Evolutionary conservation across 805 yeast genomes (phyloP).

Genomic region (Saccharomyces kudriavzevii): DNA sequence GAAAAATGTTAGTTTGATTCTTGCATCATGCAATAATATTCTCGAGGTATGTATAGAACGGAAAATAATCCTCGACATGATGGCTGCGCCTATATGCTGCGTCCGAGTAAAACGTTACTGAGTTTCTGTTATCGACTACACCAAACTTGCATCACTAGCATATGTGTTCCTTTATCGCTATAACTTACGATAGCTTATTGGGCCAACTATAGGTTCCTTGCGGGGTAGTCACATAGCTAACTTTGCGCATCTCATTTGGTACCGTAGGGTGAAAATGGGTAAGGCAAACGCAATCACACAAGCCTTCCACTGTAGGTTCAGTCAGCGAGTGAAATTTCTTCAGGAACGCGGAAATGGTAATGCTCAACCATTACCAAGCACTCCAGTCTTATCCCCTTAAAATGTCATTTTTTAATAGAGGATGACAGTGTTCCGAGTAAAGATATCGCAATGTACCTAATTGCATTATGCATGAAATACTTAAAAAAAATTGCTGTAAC

Average conservation of each 20-base stretch:
- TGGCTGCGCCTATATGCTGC: too few species aligned
- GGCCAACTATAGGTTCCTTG: neutral
- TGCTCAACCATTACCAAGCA: neutral
- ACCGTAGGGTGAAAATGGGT: neutral
- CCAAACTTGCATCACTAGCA: neutral
- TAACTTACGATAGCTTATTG: neutral
- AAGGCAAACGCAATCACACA: neutral
- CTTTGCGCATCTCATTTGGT: neutral
- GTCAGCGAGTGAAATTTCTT: neutral
- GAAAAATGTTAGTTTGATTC: slow-evolving; percentile 44
- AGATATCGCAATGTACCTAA: neutral
- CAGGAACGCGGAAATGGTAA: neutral
- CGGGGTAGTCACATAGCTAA: neutral
- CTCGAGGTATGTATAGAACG: slow-evolving; percentile 6
- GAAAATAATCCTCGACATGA: neutral
- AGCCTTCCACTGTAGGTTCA: neutral
- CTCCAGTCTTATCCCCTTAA: neutral
- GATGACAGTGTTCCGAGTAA: neutral
- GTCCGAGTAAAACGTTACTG: too few species aligned
- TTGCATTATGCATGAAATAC: neutral
- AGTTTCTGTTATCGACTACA: neutral
- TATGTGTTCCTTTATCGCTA: neutral
- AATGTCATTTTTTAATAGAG: neutral
- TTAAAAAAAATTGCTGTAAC: neutral
- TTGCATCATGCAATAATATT: neutral